phyloP scores from a whole-genome alignment of 441 rosid species.

The Eugenia klotzschiana region DNA sequence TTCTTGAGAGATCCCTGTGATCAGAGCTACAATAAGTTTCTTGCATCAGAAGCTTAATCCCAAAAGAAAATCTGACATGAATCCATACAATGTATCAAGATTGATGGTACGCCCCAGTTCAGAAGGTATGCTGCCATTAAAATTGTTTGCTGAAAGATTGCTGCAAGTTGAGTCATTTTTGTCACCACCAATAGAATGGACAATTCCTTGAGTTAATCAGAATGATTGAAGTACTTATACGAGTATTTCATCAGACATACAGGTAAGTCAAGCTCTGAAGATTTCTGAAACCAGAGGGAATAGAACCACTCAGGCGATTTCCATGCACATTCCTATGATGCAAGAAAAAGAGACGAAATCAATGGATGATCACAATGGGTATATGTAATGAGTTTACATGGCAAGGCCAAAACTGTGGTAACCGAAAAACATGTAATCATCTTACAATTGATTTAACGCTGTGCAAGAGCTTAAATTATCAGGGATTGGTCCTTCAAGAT shows the following conservation, averaged over 20 bases:
- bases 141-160: constrained; percentile 65
- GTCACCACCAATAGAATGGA: background rate
- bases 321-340: constrained; percentile 67
- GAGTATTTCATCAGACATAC: constrained; percentile 24
- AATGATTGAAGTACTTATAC: background rate
- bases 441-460: constrained; percentile 81
- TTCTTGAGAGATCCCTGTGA: constrained; percentile 72
- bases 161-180: constrained; percentile 12
- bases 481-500: constrained; percentile 74
- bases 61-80: background rate
- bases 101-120: constrained; percentile 78
- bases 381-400: background rate
- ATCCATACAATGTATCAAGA: constrained; percentile 68
- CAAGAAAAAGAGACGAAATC: background rate
- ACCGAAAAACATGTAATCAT: background rate
- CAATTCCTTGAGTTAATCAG: background rate
- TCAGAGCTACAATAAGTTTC: background rate
- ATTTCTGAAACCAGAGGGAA: constrained; percentile 53
- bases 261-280: constrained; percentile 77
- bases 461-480: constrained; percentile 62
- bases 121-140: constrained; percentile 57
- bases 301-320: constrained; percentile 54
- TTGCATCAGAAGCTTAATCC: background rate
- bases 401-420: background rate
- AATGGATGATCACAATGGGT: background rate